Base-by-base conservation (phyloP, 2,329 filamentous ascomycete genomes). In the Mycosphaerella arachidis region DNA sequence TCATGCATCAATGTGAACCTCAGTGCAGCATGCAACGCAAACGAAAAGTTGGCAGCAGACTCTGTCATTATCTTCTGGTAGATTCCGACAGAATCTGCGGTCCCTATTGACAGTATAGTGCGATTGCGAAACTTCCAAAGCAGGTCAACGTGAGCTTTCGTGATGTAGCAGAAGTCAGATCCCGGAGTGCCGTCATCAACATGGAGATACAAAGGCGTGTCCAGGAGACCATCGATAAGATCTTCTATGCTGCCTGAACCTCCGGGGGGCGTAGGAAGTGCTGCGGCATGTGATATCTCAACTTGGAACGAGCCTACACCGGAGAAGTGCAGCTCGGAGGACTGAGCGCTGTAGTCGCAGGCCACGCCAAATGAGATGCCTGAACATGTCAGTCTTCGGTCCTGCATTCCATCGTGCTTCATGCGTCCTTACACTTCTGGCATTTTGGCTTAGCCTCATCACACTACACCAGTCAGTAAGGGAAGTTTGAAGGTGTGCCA, bases 1-100 rank as follows among this genome's bases (percentile, higher is more conserved):
- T 85, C 82, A 63, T 86, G 83, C 63, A 83, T 77, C 3, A 81
- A 68, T 2, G 83, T 80, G 24, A 85, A 66, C 20, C 80, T 76
- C 31, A 85, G 72, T 18, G 84, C 74, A 51, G 80, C 73, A 67
- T 86, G 83, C 72, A 84, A 78, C 5, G 86, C 73, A 57, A 81
- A 84, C 0, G 79, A 76, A 53, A 82, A 73, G 9, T 53, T 46
- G 7, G 59, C 45, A 24, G 62, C 59, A 27, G 59, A 53, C 6
- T 40, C n/a, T 2, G 62, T 62, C 56, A 64, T 45, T 27, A 61
- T 59, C 30, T 62, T 57, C 30, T 63, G 65, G 48, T 69, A 72
- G 6, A 68, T 56, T 29, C 59, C 24, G 57, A 18, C 65, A 58
- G 0, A 63, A 65, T 13, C 58, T 18, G 58, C 59, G 12, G 66